Evolutionary conservation across 2,329 filamentous ascomycete species (phyloP).

Genomic region (Nothomitra cinnamomea): DNA sequence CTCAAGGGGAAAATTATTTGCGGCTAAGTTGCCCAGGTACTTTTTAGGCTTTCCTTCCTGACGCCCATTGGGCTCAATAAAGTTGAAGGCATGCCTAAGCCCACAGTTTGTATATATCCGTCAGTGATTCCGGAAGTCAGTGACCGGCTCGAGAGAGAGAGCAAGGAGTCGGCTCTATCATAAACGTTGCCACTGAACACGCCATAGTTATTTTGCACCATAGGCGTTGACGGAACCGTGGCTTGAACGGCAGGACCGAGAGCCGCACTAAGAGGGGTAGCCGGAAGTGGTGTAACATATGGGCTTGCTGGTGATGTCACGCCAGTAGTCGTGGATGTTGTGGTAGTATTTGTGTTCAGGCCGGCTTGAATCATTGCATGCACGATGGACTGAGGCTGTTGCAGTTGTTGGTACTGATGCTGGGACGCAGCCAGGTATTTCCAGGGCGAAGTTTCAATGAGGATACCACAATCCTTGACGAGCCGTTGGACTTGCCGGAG

Average conservation of each 20-base stretch:
- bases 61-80: slow-evolving; percentile 1
- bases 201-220: slow-evolving; percentile 12
- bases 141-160: slow-evolving; percentile 16
- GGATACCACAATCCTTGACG: slow-evolving; percentile 61
- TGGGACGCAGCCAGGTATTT: slow-evolving; percentile 29
- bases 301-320: slow-evolving; percentile 17
- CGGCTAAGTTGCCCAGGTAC: too few relatives aligned
- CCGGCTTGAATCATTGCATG: slow-evolving; percentile 14
- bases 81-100: not conserved
- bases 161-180: slow-evolving; percentile 18
- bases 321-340: slow-evolving; percentile 17
- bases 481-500: slow-evolving; percentile 68
- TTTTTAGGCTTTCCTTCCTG: not conserved
- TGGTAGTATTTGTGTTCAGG: slow-evolving; percentile 4
- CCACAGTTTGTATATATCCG: not conserved
- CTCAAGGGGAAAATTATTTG: not conserved
- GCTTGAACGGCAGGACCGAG: slow-evolving; percentile 81
- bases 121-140: slow-evolving; percentile 15
- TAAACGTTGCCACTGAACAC: slow-evolving; percentile 17
- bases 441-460: slow-evolving; percentile 52
- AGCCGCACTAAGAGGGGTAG: slow-evolving; percentile 78
- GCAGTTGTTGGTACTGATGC: slow-evolving; percentile 4
- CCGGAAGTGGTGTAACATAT: slow-evolving; percentile 46
- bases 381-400: slow-evolving; percentile 11
- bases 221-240: slow-evolving; percentile 58